Conservation (phyloP, 306 rosid species). For the Myrica gale region DNA sequence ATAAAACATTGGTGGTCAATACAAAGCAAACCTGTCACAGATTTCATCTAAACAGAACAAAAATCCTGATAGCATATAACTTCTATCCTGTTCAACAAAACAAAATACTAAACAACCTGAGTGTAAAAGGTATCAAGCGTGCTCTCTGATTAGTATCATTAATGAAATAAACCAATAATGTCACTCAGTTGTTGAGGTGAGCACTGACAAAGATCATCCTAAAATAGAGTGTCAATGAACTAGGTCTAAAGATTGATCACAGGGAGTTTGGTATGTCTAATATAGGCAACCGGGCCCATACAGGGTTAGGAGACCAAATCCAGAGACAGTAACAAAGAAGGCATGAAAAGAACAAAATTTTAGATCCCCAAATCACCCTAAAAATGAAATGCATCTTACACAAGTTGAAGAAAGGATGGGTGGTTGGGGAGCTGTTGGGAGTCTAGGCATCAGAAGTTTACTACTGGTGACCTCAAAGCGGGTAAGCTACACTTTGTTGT, state of each 20-base stretch:
- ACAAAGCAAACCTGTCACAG: conserved; percentile 18
- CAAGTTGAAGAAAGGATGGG: background rate
- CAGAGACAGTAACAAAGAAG: background rate
- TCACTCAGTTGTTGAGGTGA: background rate
- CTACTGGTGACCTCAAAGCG: background rate
- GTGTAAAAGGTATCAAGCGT: background rate
- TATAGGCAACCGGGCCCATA: background rate
- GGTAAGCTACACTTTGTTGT: background rate
- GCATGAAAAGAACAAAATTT: background rate
- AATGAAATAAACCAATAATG: background rate
- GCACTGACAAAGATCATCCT: background rate
- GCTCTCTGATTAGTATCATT: background rate
- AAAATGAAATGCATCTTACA: background rate
- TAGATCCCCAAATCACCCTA: background rate
- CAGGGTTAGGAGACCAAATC: background rate
- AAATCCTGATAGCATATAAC: background rate
- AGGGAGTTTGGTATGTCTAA: background rate
- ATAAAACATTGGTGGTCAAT: conserved; percentile 24
- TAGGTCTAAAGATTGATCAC: background rate
- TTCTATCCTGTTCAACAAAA: background rate
- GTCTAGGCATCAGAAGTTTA: background rate
- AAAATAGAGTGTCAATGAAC: background rate
- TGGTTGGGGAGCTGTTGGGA: background rate
- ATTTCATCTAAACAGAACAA: background rate
- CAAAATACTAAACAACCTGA: background rate